Evolutionary conservation across 1,139 yeast species (phyloP).

Genomic region (Sugiyamaella japonica): DNA sequence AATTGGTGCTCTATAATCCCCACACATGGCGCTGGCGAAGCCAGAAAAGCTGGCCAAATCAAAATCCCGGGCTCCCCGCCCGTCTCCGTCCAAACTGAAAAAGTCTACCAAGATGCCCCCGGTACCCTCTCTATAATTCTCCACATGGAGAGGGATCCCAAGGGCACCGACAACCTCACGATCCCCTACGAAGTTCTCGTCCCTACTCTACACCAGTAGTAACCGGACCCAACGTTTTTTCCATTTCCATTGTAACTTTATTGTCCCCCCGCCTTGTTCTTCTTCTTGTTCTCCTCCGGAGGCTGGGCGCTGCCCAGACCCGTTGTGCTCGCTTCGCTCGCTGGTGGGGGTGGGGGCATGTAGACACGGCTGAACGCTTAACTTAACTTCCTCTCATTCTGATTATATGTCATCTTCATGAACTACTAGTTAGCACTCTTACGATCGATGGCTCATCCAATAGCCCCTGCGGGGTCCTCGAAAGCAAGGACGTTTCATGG

Average conservation of each 20-base stretch:
- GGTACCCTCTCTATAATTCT: conserved; percentile 67
- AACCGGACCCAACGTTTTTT: too few species aligned
- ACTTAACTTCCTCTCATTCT: too few species aligned
- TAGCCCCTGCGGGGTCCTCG: conserved; percentile 18
- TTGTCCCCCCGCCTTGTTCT: background rate
- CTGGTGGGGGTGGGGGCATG: background rate
- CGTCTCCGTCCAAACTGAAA: conserved; percentile 47
- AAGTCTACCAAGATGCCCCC: conserved; percentile 42
- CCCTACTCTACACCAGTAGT: conserved; percentile 47
- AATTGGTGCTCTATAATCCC: conserved; percentile 57
- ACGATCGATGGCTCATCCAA: conserved; percentile 22
- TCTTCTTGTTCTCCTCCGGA: background rate
- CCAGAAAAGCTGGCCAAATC: conserved; percentile 26
- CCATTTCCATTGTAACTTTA: background rate
- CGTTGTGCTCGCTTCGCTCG: conserved; percentile 5
- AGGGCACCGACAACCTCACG: conserved; percentile 54
- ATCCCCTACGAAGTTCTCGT: conserved; percentile 67
- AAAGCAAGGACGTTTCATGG: conserved; percentile 1
- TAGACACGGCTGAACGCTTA: background rate
- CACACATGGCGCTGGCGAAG: conserved; percentile 24
- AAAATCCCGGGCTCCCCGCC: conserved; percentile 33
- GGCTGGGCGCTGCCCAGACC: conserved; percentile 3
- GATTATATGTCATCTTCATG: too few species aligned
- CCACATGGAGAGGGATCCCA: conserved; percentile 66
- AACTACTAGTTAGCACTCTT: too few species aligned